Conservation (phyloP, 192 early-diverging fungal genomes). For the Helicostylum pulchrum region DNA sequence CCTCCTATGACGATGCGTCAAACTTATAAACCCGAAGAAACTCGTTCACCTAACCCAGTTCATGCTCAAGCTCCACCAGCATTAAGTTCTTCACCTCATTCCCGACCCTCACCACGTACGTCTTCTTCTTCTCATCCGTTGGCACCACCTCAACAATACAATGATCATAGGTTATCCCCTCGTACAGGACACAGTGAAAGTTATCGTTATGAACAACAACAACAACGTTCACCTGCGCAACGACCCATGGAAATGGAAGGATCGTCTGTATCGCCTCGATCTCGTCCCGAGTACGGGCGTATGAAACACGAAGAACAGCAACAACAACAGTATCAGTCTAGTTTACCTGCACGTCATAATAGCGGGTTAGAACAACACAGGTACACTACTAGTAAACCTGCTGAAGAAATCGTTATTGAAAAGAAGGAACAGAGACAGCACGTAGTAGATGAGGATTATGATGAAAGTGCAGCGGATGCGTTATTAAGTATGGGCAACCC, state of each 20-base stretch:
- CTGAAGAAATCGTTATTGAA: neutral
- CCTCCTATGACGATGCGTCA: slow-evolving; percentile 21
- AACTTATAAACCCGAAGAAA: slow-evolving; percentile 7
- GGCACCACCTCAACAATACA: neutral
- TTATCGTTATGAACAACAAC: slow-evolving; percentile 8
- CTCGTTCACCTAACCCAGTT: slow-evolving; percentile 23
- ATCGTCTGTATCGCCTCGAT: neutral
- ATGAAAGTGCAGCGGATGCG: slow-evolving; percentile 30
- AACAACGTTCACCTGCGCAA: slow-evolving; percentile 1
- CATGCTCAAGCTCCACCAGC: neutral
- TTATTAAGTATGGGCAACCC: slow-evolving; percentile 26
- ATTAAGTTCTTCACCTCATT: slow-evolving; percentile 1
- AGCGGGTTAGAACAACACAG: neutral
- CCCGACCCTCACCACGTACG: slow-evolving; percentile 20
- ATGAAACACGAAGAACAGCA: slow-evolving; percentile 23
- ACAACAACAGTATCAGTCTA: neutral
- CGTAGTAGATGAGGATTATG: slow-evolving; percentile 29
- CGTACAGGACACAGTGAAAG: slow-evolving; percentile 4
- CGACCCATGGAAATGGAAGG: neutral
- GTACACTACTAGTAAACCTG: neutral
- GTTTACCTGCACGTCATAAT: neutral
- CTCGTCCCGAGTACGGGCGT: neutral
- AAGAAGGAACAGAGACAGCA: neutral
- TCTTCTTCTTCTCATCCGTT: slow-evolving; percentile 4
- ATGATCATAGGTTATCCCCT: slow-evolving; percentile 4